Base-by-base conservation (phyloP, 331 rosid genomes). In the Acacia pycnantha region DNA sequence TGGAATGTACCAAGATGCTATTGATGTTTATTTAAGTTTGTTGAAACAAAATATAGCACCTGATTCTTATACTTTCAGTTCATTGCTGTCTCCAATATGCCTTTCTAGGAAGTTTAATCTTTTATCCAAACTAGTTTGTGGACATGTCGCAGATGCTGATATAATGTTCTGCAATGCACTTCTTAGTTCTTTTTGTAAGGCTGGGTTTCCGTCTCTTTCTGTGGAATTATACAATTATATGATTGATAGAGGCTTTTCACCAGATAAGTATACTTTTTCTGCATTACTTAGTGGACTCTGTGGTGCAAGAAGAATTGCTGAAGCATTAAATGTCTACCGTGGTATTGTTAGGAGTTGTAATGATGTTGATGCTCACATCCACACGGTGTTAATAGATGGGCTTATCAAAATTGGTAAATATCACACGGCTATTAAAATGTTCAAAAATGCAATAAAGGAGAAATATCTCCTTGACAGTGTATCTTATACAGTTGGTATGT, bases 271-370 rank as follows among this genome's bases (percentile, higher is more conserved):
- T 90, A 91, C 81, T 82, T 85, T 90, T 87, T 83, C 86, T 76
- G 95, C 85, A 74, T 79, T 91, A 81, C 41, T 93, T 31, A 80
- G 77, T 12, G 94, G 92, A 50, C 91, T 93, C 12, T 93, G 95
- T 83, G 83, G 84, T 59, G 82, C 72, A 19, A 71, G 85, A 82
- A 90, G 85, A 86, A 71, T 88, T 78, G 90, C 82, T 56, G 83
- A 83, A 73, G 97, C 97, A 66, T 67, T 91, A 41, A 61, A 85
- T 82, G 82, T 86, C 65, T 93, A 91, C 81, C 85, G 31, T 74
- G 90, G 86, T 81, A 84, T 88, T 88, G 37, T 81, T 12, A 77
- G 35, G 84, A 86, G 61, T 71, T 71, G 59, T 72, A 71, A 79
- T 43, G 85, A 62, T 72, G 84, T 72, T 69, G 97, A 92, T 84